Evolutionary conservation across 768 basidiomycete species (phyloP).

Genomic region (Lactifluus volemus): DNA sequence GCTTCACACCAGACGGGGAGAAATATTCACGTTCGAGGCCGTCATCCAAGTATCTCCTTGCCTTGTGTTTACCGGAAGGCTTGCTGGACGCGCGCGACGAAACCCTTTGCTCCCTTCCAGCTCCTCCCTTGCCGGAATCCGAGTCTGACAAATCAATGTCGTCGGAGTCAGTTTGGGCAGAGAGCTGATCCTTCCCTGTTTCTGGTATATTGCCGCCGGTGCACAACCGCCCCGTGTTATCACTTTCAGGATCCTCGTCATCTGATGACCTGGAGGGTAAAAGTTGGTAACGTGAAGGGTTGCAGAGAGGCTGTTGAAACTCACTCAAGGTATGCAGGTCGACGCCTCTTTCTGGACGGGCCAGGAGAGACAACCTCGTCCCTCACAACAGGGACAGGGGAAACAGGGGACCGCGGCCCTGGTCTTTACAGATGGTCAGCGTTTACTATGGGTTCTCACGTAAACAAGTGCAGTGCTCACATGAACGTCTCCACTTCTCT

Average conservation of each 20-base stretch:
- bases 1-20: conserved; percentile 16
- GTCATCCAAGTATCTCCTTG: not conserved
- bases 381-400: not conserved
- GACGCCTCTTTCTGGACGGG: conserved; percentile 8
- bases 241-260: conserved; percentile 1
- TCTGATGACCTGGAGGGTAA: conserved; percentile 1
- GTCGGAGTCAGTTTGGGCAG: not conserved
- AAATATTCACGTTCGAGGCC: conserved; percentile 14
- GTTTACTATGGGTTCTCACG: too few relatives aligned
- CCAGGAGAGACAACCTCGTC: not conserved
- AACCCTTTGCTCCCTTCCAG: not conserved
- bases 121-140: not conserved
- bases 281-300: not conserved
- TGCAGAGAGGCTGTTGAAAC: not conserved
- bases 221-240: not conserved
- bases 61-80: not conserved
- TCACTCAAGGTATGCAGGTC: not conserved
- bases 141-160: conserved; percentile 10
- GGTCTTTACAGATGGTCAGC: not conserved
- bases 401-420: not conserved
- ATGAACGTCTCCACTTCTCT: conserved; percentile 7
- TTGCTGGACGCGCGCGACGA: not conserved
- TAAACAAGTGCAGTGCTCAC: not conserved
- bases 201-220: not conserved
- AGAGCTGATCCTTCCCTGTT: not conserved